Base-by-base conservation (phyloP, 2,329 filamentous ascomycete genomes). In the Orbilia quercus region DNA sequence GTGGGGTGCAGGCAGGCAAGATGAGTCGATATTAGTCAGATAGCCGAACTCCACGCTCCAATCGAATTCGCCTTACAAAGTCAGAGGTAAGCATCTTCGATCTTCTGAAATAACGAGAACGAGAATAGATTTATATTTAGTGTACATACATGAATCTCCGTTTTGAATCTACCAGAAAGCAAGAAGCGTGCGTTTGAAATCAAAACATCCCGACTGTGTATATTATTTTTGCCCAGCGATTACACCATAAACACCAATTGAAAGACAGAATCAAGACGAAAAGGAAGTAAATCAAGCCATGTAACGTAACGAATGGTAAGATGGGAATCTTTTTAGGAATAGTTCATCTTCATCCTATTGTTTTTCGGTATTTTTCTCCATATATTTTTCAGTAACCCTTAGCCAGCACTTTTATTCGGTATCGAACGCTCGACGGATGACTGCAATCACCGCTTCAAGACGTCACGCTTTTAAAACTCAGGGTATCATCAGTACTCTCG, bases 241-340 rank as follows among this genome's bases (percentile, higher is more conserved):
- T 69, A 55, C 64, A 69, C 64, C 64, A 36, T 48, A 54, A 69
- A 69, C 64, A 55, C 64, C 64, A 51, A 45, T 25, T 14, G 31
- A 22, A 34, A 31, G 16, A 36, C 14, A 18, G 2, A 36, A 3
- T 36, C 36, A 22, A 55, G 16, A 2, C 34, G 4, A 28, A 16
- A 22, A 28, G 16, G 31, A 38, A n/a, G n/a, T n/a, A n/a, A n/a
- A 25, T 16, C 25, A 18, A 53, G 28, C 2, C 14, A 48, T 50
- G 25, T 38, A 14, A 25, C 20, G 38, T 16, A 40, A 28, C 4
- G 20, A 40, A 48, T 16, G 16, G 18, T 18, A 25, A 47, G 16
- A 47, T 12, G 16, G 44, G 44, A 47, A 20, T 40, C 36, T 40
- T 40, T 12, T 4, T 40, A 14, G 9, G 14, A 40, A 40, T 5